Evolutionary conservation across 768 basidiomycete genomes (phyloP).

Genomic region (Suillus paluster): DNA sequence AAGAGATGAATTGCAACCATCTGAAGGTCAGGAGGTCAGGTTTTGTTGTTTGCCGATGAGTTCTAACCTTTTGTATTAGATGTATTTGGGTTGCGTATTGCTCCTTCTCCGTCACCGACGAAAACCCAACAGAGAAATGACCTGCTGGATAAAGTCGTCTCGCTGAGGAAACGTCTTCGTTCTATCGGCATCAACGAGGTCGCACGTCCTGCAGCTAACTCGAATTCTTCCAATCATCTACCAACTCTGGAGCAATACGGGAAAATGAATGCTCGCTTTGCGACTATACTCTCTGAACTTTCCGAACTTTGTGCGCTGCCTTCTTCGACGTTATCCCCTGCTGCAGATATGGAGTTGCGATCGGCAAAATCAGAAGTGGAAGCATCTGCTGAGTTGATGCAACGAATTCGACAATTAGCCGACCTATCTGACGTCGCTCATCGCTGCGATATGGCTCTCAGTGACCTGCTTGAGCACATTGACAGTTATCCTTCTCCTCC

Average conservation of each 20-base stretch:
- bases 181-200: conserved; percentile 62
- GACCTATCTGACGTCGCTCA: conserved; percentile 53
- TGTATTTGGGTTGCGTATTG: conserved; percentile 55
- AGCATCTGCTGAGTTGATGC: conserved; percentile 50
- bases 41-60: not conserved
- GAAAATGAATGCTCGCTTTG: conserved; percentile 53
- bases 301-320: conserved; percentile 55
- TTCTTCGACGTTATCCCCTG: conserved; percentile 39
- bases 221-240: conserved; percentile 44
- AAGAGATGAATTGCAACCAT: not conserved
- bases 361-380: conserved; percentile 66
- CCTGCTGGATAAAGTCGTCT: conserved; percentile 53
- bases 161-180: conserved; percentile 61
- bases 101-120: conserved; percentile 36
- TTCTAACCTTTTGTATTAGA: conserved; percentile 43
- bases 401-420: conserved; percentile 57
- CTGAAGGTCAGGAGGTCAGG: conserved; percentile 24
- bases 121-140: conserved; percentile 47
- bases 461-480: conserved; percentile 83
- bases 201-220: conserved; percentile 45
- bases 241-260: conserved; percentile 54
- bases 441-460: conserved; percentile 74
- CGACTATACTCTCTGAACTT: conserved; percentile 48
- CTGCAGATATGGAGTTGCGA: conserved; percentile 60
- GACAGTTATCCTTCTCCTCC: conserved; percentile 80